Evolutionary conservation across 2,329 filamentous ascomycete species (phyloP).

Genomic region (Daldinia sp.): DNA sequence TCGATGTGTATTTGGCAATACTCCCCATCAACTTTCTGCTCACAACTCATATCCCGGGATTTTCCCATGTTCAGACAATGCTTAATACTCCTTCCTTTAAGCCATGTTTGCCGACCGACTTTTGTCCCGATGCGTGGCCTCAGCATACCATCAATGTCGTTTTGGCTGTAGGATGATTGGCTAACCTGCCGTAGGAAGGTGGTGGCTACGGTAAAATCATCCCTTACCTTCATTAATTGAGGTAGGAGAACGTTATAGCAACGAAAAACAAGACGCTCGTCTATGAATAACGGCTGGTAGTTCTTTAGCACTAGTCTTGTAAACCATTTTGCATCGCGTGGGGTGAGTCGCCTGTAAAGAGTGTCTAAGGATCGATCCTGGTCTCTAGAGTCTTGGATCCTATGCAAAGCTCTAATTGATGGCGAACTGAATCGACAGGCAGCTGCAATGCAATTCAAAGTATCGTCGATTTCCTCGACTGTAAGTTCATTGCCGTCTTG

Average conservation of each 20-base stretch:
- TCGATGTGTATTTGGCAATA: slow-evolving; percentile 91
- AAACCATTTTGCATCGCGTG: slow-evolving; percentile 86
- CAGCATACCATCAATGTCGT: slow-evolving; percentile 46
- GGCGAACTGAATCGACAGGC: slow-evolving; percentile 75
- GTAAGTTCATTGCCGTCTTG: slow-evolving; percentile 58
- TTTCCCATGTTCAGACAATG: slow-evolving; percentile 74
- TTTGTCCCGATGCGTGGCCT: slow-evolving; percentile 68
- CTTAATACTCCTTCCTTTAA: slow-evolving; percentile 75
- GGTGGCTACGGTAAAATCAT: slow-evolving; percentile 70
- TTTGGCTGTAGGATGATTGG: slow-evolving; percentile 36
- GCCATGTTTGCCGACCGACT: slow-evolving; percentile 69
- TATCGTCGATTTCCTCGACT: slow-evolving; percentile 75
- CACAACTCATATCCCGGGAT: slow-evolving; percentile 71
- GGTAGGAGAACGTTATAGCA: slow-evolving; percentile 76
- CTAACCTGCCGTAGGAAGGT: slow-evolving; percentile 56
- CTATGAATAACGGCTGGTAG: slow-evolving; percentile 72
- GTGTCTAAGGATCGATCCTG: slow-evolving; percentile 58
- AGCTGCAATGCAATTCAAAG: slow-evolving; percentile 72
- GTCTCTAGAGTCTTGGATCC: slow-evolving; percentile 40
- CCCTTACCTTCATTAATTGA: slow-evolving; percentile 72
- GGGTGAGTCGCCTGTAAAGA: slow-evolving; percentile 67
- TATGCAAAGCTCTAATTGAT: slow-evolving; percentile 56
- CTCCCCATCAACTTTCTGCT: slow-evolving; percentile 87
- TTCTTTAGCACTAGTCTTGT: slow-evolving; percentile 81
- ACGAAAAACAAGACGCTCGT: slow-evolving; percentile 62